phyloP scores from a whole-genome alignment of 306 rosid species.

The Vigna angularis region DNA sequence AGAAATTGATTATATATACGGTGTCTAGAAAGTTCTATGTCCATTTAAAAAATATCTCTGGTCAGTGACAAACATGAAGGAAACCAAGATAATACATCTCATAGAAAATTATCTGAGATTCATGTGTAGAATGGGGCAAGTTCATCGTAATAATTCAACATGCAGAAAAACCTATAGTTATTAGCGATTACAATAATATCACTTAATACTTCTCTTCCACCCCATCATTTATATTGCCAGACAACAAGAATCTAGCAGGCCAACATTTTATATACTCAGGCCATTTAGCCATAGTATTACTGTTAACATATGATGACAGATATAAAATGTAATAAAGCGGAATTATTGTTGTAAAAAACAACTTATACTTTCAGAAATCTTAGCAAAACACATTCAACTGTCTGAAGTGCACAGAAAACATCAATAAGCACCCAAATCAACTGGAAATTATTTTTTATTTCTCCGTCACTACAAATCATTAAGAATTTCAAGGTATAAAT shows the following conservation, averaged over 20 bases:
- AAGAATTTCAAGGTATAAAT: background rate
- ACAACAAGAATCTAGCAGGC: background rate
- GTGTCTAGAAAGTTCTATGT: background rate
- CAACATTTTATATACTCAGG: slow-evolving; percentile 11
- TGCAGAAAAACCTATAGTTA: background rate
- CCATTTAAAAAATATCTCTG: background rate
- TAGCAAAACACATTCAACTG: background rate
- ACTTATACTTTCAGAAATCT: background rate
- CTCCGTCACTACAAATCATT: background rate
- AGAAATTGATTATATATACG: slow-evolving; percentile 6
- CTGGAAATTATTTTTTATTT: slow-evolving; percentile 2
- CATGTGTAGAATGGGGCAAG: background rate
- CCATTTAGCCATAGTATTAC: background rate
- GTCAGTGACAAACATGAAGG: slow-evolving; percentile 10
- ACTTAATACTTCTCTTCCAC: slow-evolving; percentile 22
- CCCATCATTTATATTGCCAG: slow-evolving; percentile 5
- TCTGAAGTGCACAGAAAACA: background rate
- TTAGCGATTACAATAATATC: background rate
- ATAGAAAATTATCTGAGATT: background rate
- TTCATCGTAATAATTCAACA: background rate
- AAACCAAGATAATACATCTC: slow-evolving; percentile 14
- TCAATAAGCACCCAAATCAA: slow-evolving; percentile 29
- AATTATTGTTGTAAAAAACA: background rate
- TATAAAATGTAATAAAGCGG: background rate
- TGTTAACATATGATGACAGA: background rate